Evolutionary conservation across 495 filamentous ascomycete species (phyloP), one percentile per base, ranked within the genome.

Genomic region (Bombardia bombarda): DNA sequence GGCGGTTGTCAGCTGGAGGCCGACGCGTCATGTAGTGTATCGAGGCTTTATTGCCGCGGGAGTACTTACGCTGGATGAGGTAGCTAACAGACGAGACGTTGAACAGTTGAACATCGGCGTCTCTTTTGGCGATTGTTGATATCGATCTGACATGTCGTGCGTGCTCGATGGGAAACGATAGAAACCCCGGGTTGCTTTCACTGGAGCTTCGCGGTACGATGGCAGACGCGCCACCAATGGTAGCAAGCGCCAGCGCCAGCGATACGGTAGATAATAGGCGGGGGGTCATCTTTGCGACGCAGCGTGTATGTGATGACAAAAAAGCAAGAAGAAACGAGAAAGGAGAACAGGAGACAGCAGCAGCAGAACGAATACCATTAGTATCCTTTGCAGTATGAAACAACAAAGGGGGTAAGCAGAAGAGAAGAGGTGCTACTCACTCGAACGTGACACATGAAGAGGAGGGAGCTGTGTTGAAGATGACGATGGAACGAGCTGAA

Each of bases 81-180:
- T 53, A 53, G 37, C 45, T 45, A 13, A 44, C 22, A n/a, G 32
- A 17, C 3, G 50, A 43, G 17, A 46, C 17, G 41, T 53, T 53
- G 38, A 38, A 49, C 20, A 53, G 37, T n/a, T 38, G 23, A 2
- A 38, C 46, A 13, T 35, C 30, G 8, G 33, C 24, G 14, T 49
- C 46, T 9, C 45, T 32, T 38, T 28, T 38, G 7, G 17, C 25
- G 24, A 40, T 24, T 2, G 36, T 17, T 13, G 30, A 38, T 10
- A 26, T 10, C 6, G 28, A 17, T 18, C 17, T 4, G 12, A 35
- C 22, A 16, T 23, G 41, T 3, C 28, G 41, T 4, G 26, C 24
- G 7, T 47, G 36, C 17, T 41, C 12, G 30, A 52, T 24, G 3
- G 40, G 40, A n/a, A 52, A 36, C 17, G 44, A 44, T 3, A 47